phyloP scores from a whole-genome alignment of 2,329 filamentous ascomycete genomes.

The Calonectria montana region DNA sequence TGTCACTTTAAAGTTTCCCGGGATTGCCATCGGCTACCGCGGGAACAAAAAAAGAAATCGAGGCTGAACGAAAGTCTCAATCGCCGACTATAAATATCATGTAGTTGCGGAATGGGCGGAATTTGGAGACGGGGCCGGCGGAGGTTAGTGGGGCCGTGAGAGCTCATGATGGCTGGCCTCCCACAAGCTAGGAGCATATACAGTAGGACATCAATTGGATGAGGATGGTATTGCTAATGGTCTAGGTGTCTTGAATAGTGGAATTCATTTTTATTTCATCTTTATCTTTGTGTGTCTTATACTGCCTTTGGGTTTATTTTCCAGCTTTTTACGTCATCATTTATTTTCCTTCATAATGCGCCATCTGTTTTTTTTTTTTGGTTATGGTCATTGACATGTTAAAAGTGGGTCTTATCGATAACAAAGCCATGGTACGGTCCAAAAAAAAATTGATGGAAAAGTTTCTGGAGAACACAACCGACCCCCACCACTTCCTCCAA shows the following conservation, averaged over 20 bases:
- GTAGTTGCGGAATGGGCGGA: background rate
- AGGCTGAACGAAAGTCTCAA: background rate
- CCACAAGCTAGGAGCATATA: background rate
- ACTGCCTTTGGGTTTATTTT: background rate
- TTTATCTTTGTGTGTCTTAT: background rate
- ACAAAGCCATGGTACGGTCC: background rate
- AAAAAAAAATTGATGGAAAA: slow-evolving; percentile 31
- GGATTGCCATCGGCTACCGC: background rate
- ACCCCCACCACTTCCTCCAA: slow-evolving; percentile 31
- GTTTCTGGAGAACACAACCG: slow-evolving; percentile 25
- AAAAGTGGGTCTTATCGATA: slow-evolving; percentile 34
- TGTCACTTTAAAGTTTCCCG: background rate
- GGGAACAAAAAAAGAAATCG: background rate
- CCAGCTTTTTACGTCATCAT: background rate
- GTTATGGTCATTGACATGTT: background rate
- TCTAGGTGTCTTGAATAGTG: background rate
- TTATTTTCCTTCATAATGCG: background rate
- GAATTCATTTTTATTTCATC: too few species aligned
- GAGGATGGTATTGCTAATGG: background rate
- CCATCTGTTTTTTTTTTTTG: background rate
- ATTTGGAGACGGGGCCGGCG: background rate
- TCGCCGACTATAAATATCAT: background rate
- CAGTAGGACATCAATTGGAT: background rate
- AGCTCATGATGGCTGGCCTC: background rate
- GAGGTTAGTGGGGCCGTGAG: background rate